A percentile compares a stretch with the other conserved stretches of the same genome.
phyloP scores from a whole-genome alignment of 2,329 filamentous ascomycete genomes.

The Xylaria sp. region DNA sequence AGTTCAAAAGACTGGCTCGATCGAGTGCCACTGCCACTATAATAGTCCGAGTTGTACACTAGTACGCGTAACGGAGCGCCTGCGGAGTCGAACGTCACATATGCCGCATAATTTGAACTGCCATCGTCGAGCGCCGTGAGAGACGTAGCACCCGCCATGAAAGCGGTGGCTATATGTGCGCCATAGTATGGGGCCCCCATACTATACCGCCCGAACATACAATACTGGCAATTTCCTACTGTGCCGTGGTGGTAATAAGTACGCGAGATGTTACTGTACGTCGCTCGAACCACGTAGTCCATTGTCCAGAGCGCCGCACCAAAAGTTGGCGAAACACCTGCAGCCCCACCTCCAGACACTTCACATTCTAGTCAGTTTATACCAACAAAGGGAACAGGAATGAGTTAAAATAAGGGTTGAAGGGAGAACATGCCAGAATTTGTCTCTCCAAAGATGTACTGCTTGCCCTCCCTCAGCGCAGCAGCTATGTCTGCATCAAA shows the following conservation, averaged over 20 bases:
- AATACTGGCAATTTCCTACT: slow-evolving; percentile 58
- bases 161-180: slow-evolving; percentile 59
- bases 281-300: slow-evolving; percentile 55
- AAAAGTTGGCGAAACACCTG: slow-evolving; percentile 56
- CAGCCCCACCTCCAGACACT: slow-evolving; percentile 54
- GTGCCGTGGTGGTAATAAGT: slow-evolving; percentile 64
- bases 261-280: slow-evolving; percentile 52
- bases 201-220: slow-evolving; percentile 53
- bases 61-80: slow-evolving; percentile 53
- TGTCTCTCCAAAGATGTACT: slow-evolving; percentile 61
- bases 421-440: slow-evolving; percentile 54
- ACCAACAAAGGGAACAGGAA: not conserved
- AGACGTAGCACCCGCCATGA: slow-evolving; percentile 56
- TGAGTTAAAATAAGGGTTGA: not conserved
- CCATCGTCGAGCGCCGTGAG: slow-evolving; percentile 59
- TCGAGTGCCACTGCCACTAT: slow-evolving; percentile 49
- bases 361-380: slow-evolving; percentile 1
- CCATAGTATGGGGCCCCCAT: slow-evolving; percentile 65
- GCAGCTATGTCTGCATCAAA: slow-evolving; percentile 56
- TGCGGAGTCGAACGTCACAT: slow-evolving; percentile 56
- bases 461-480: slow-evolving; percentile 53
- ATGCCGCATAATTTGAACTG: slow-evolving; percentile 56
- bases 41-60: slow-evolving; percentile 60
- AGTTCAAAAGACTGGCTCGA: slow-evolving; percentile 55
- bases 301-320: slow-evolving; percentile 63